Conservation (phyloP, 2,329 filamentous ascomycete genomes). For the Fusarium concolor region DNA sequence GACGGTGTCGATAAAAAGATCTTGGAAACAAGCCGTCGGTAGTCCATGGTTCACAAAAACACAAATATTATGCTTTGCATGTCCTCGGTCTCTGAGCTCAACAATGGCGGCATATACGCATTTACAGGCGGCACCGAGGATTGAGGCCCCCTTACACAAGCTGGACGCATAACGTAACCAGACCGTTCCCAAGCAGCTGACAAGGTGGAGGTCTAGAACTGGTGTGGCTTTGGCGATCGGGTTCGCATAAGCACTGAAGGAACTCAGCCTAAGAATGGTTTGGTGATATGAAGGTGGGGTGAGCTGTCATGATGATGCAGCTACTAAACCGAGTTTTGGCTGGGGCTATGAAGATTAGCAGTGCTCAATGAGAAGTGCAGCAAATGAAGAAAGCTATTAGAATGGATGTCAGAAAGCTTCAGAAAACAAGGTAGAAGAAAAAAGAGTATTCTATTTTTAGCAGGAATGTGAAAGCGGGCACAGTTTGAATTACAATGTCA, state of each 20-base stretch:
- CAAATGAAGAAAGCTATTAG: too few relatives aligned
- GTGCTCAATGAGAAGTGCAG: too few relatives aligned
- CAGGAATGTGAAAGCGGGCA: too few relatives aligned
- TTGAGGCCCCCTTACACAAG: background rate
- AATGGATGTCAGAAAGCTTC: too few relatives aligned
- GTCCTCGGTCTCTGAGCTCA: too few relatives aligned
- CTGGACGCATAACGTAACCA: background rate
- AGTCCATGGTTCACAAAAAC: background rate
- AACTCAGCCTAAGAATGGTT: background rate
- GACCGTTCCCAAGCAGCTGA: background rate
- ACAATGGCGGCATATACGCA: background rate
- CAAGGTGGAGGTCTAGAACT: background rate
- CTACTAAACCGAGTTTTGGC: background rate
- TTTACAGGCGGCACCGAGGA: too few relatives aligned
- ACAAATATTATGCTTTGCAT: background rate
- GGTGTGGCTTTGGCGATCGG: background rate
- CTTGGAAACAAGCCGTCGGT: background rate
- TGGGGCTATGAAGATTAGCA: background rate
- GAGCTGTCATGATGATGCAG: background rate
- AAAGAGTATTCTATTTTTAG: too few relatives aligned
- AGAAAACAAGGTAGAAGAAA: too few relatives aligned
- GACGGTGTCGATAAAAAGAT: background rate
- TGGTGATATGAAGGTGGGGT: background rate
- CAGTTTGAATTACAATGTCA: too few relatives aligned
- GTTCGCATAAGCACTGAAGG: background rate